A percentile compares a stretch with the other conserved stretches of the same genome.
Evolutionary conservation across 305 asterid genomes (phyloP).

Genomic region (Plantago coronopus): DNA sequence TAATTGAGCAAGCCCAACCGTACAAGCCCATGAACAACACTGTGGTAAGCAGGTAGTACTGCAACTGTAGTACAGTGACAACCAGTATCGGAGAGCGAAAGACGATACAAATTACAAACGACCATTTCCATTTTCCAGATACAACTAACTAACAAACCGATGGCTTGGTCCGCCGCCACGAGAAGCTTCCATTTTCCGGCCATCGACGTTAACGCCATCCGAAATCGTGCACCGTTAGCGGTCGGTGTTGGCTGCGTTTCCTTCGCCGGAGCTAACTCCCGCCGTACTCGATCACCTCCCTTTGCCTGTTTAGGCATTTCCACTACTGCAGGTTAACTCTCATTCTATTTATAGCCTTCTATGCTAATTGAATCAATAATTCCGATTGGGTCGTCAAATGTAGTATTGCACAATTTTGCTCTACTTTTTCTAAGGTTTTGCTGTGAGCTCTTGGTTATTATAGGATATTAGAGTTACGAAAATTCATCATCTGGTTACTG

Average conservation of each 20-base stretch:
- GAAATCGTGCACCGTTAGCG: constrained; percentile 46
- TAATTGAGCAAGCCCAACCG: too few species aligned
- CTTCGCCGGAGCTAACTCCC: constrained; percentile 47
- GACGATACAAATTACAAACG: too few species aligned
- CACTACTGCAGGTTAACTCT: constrained; percentile 32
- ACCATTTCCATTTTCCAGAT: too few species aligned
- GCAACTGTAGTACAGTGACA: too few species aligned
- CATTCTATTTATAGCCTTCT: background rate
- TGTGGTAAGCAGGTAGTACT: too few species aligned
- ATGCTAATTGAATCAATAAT: background rate
- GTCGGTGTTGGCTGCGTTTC: constrained; percentile 54
- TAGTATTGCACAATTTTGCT: background rate
- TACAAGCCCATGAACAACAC: too few species aligned
- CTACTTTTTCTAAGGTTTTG: background rate
- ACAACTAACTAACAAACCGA: constrained; percentile 10
- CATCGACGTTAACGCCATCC: constrained; percentile 47
- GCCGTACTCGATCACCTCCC: constrained; percentile 45
- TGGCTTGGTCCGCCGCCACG: constrained; percentile 79
- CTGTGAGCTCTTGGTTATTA: background rate
- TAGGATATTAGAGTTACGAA: too few species aligned
- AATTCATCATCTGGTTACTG: too few species aligned
- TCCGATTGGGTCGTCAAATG: too few species aligned
- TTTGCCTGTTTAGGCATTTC: constrained; percentile 51
- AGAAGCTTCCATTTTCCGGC: constrained; percentile 67
- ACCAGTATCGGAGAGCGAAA: too few species aligned